A percentile compares a stretch with the other conserved stretches of the same genome.
These are phyloP conservation scores for Malus domestica DNA, from an alignment of 306 rosid species.

Conservation along the genomic window ASM211411v1 NC_041789.1:31107501-31108000, in stretches of 20 bases:
- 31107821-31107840: constrained; percentile 78
- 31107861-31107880: constrained; percentile 53
- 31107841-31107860: constrained; percentile 58
- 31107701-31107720: background rate
- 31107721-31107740: background rate
- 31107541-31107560: background rate
- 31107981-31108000: constrained; percentile 82
- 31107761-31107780: constrained; percentile 56
- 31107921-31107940: constrained; percentile 83
- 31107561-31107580: background rate
- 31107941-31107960: constrained; percentile 87
- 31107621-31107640: background rate
- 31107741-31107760: background rate
- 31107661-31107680: background rate
- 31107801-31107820: constrained; percentile 73
- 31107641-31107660: background rate
- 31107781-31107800: constrained; percentile 52
- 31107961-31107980: constrained; percentile 88
- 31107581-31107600: too few species aligned
- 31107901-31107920: constrained; percentile 95
- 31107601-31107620: background rate
- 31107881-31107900: constrained; percentile 91
- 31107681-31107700: background rate
- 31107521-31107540: background rate
- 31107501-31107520: background rate